Percentiles rank a stretch among this genome's conserved stretches.
Conservation (phyloP, 2,329 filamentous ascomycete genomes). For the Trichoderma sp. region DNA sequence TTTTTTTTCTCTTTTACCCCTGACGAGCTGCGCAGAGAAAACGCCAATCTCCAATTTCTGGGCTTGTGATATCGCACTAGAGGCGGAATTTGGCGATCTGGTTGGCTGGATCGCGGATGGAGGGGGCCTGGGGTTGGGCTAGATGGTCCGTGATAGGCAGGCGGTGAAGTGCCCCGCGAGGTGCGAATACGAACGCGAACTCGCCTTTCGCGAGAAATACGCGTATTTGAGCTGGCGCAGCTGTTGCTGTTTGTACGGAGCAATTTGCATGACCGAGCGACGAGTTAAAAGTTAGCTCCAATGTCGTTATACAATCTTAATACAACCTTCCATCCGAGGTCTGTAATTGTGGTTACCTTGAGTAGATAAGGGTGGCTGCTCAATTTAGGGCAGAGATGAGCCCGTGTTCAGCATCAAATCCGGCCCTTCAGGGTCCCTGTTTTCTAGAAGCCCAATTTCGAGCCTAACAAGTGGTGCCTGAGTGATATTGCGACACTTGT, state of each 20-base stretch:
- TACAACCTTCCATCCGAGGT: neutral
- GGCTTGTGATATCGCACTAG: conserved; percentile 28
- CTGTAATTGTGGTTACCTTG: neutral
- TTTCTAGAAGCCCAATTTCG: conserved; percentile 8
- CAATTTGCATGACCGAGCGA: neutral
- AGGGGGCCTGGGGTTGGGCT: conserved; percentile 16
- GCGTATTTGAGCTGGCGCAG: neutral
- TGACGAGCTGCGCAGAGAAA: conserved; percentile 19
- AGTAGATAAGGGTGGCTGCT: no score
- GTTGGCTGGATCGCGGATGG: conserved; percentile 16
- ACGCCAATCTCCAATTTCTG: conserved; percentile 27
- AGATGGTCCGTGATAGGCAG: conserved; percentile 28
- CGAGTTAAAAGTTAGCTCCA: neutral
- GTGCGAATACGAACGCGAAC: conserved; percentile 42
- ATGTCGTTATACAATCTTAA: neutral
- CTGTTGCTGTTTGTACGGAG: neutral
- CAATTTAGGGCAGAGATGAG: neutral
- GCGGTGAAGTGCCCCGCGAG: conserved; percentile 29
- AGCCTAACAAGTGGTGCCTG: neutral
- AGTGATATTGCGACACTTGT: neutral
- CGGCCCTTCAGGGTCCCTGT: neutral
- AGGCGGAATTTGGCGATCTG: conserved; percentile 5
- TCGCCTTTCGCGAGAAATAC: neutral
- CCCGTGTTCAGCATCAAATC: neutral
- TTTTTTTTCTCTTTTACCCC: conserved; percentile 21